These are phyloP conservation scores for Chlorella sp. DNA, from an alignment of 139 green algal species.

Conservation along the genomic window DNA sequence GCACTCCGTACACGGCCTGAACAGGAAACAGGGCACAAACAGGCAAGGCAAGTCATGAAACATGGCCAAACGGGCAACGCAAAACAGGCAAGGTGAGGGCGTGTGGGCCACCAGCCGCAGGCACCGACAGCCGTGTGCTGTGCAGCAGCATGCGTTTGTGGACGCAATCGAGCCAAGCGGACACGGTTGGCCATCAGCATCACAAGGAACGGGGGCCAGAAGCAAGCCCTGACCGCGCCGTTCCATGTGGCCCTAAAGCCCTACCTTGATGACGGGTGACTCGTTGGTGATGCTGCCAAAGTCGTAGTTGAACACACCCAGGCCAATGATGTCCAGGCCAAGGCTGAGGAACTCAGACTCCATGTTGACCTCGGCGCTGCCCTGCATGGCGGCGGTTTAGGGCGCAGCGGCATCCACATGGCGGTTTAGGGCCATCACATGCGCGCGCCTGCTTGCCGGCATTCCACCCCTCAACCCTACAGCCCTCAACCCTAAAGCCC, in stretches of 20 bases:
- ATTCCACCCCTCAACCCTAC: too few relatives aligned
- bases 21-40: too few relatives aligned
- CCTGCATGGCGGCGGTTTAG: too few relatives aligned
- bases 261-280: conserved; percentile 93
- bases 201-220: too few relatives aligned
- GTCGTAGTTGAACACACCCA: conserved; percentile 99
- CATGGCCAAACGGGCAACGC: too few relatives aligned
- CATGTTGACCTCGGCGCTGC: conserved; percentile 74
- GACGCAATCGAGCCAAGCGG: background rate
- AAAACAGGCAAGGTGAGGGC: background rate
- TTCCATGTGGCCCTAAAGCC: background rate
- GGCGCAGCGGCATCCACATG: too few relatives aligned
- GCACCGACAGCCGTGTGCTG: background rate
- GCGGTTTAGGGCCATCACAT: too few relatives aligned
- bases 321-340: conserved; percentile 97
- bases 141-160: background rate
- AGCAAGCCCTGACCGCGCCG: background rate
- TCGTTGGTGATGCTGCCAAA: conserved; percentile 90
- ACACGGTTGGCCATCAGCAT: background rate
- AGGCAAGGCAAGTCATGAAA: too few relatives aligned
- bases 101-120: background rate
- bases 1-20: conserved; percentile 92
- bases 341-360: conserved; percentile 91
- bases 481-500: too few relatives aligned
- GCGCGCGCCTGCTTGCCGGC: too few relatives aligned